Percentiles rank a stretch among this genome's conserved stretches.
These are phyloP conservation scores for Nicotiana benthamiana DNA, from an alignment of 257 asterid species.

Conservation along the genomic window DNA sequence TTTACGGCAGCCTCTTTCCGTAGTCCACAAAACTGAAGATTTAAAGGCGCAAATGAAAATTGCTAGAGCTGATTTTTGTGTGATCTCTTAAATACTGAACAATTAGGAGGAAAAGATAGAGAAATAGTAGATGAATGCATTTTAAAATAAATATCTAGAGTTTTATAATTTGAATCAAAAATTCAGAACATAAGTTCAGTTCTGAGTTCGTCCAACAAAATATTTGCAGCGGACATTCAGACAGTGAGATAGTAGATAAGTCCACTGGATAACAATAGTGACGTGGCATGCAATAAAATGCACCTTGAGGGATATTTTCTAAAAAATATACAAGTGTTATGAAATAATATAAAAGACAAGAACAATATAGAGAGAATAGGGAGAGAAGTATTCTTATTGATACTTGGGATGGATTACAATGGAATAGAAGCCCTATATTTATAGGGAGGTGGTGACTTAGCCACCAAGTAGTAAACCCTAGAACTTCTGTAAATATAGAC, in stretches of 20 bases:
- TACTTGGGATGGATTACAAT: too few species aligned
- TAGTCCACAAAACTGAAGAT: conserved; percentile 69
- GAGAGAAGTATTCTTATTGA: too few species aligned
- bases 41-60: conserved; percentile 7
- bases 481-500: too few species aligned
- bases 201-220: not conserved
- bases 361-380: too few species aligned
- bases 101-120: conserved; percentile 36
- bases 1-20: conserved; percentile 47
- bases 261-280: not conserved
- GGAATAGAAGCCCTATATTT: too few species aligned
- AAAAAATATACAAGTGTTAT: too few species aligned
- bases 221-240: not conserved
- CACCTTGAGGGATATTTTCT: not conserved
- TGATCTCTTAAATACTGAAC: conserved; percentile 2
- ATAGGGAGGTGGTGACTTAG: too few species aligned
- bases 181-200: not conserved
- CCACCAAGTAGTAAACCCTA: too few species aligned
- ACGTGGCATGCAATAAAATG: not conserved
- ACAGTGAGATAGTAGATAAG: not conserved
- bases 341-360: too few species aligned
- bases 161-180: too few species aligned
- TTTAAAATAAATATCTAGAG: not conserved
- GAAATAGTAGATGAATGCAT: conserved; percentile 65
- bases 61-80: conserved; percentile 14